These are phyloP conservation scores for Marasmius fiardii DNA, from an alignment of 1,284 basidiomycete species.

Conservation along the genomic window DNA sequence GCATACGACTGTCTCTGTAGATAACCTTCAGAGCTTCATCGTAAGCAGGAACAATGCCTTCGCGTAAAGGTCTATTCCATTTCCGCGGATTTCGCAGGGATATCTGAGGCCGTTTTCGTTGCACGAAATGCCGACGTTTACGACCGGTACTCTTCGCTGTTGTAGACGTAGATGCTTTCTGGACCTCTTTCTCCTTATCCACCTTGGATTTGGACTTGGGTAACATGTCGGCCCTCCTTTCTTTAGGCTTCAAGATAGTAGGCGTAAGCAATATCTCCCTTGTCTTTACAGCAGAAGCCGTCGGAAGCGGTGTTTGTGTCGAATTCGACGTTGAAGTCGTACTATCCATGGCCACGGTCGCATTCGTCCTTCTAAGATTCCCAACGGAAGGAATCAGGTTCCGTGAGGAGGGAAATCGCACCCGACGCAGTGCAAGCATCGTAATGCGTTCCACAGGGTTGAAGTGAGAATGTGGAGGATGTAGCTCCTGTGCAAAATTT, in stretches of 20 bases:
- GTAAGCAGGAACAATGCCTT: slow-evolving; percentile 75
- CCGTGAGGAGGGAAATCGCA: background rate
- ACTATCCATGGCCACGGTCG: background rate
- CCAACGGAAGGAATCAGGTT: background rate
- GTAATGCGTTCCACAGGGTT: background rate
- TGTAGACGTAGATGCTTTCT: background rate
- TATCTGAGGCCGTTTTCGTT: slow-evolving; percentile 7
- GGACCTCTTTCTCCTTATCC: background rate
- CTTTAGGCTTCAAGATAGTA: background rate
- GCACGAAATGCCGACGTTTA: background rate
- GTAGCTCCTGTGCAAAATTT: too few species aligned
- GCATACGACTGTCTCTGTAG: slow-evolving; percentile 41
- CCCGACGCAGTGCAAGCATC: slow-evolving; percentile 5
- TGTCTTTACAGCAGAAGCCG: background rate
- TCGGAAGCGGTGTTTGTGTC: too few species aligned
- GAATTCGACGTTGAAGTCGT: background rate
- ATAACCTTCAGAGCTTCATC: slow-evolving; percentile 78
- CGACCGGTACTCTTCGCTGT: background rate
- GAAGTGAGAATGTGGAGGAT: background rate
- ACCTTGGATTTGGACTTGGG: background rate
- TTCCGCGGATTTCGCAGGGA: slow-evolving; percentile 25
- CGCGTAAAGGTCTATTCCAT: slow-evolving; percentile 67
- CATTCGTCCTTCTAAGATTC: background rate
- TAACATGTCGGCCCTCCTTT: background rate
- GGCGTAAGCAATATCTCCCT: background rate